phyloP scores from a whole-genome alignment of 148 eudicot species.

The Diospyros lotus region DNA sequence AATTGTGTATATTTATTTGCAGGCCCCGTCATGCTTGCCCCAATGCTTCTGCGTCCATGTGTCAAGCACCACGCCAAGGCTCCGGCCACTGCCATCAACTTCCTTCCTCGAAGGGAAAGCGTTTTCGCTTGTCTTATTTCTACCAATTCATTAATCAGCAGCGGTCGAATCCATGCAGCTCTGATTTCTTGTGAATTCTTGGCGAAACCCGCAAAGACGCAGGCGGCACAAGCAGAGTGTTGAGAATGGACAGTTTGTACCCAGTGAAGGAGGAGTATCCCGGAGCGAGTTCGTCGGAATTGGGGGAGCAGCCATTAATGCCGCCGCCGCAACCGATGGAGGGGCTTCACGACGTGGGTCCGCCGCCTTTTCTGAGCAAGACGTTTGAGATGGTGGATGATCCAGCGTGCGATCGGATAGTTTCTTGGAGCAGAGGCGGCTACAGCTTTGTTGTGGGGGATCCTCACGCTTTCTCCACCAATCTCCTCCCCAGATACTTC shows the following conservation, averaged over 20 bases:
- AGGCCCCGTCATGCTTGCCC: not conserved
- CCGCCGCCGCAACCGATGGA: constrained; percentile 55
- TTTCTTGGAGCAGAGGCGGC: constrained; percentile 81
- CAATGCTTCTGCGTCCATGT: not conserved
- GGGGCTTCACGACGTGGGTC: constrained; percentile 72
- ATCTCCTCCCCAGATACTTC: constrained; percentile 69
- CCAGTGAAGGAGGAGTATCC: constrained; percentile 61
- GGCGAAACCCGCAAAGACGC: too few relatives aligned
- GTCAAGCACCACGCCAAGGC: constrained; percentile 4
- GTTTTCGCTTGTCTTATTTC: too few relatives aligned
- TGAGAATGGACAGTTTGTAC: constrained; percentile 42
- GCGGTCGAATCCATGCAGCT: not conserved
- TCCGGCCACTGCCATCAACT: constrained; percentile 3
- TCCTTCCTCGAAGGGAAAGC: not conserved
- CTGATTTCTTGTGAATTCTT: not conserved
- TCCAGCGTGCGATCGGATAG: constrained; percentile 38
- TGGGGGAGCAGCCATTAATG: constrained; percentile 20
- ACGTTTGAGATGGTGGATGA: constrained; percentile 91
- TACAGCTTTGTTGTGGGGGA: constrained; percentile 91
- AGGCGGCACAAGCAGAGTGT: too few relatives aligned
- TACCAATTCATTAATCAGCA: constrained; percentile 2
- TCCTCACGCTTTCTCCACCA: constrained; percentile 66
- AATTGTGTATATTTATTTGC: too few relatives aligned
- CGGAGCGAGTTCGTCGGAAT: constrained; percentile 32
- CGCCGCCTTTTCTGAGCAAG: constrained; percentile 83